Conservation (phyloP, 345 rosid genomes). For the Hibiscus syriacus region DNA sequence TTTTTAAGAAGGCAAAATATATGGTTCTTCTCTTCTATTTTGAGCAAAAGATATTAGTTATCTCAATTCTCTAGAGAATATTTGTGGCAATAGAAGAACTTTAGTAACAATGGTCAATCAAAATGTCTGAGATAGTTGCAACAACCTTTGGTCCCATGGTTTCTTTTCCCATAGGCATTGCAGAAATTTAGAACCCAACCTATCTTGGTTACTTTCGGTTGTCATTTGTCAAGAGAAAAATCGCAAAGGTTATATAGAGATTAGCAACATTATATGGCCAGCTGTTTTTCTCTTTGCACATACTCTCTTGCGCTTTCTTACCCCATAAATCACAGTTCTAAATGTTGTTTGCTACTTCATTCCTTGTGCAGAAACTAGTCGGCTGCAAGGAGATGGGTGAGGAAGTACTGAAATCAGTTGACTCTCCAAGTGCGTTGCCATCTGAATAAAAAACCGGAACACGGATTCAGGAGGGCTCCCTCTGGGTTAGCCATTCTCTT, state of each 20-base stretch:
- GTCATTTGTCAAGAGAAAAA: too few relatives aligned
- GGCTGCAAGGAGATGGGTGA: conserved; percentile 96
- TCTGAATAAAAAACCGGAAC: conserved; percentile 9
- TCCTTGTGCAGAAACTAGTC: conserved; percentile 58
- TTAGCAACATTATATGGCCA: neutral
- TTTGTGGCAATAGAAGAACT: neutral
- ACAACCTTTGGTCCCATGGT: neutral
- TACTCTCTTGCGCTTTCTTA: neutral
- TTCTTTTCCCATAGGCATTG: neutral
- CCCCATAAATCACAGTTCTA: neutral
- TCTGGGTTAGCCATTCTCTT: neutral
- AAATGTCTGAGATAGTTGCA: neutral
- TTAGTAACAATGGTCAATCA: neutral
- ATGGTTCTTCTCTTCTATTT: neutral
- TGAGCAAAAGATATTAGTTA: neutral
- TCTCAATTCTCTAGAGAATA: neutral
- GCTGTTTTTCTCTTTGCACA: neutral
- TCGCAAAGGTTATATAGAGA: too few relatives aligned
- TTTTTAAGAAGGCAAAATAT: neutral
- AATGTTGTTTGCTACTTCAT: neutral
- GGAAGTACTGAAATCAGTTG: conserved; percentile 69
- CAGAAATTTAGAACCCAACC: neutral
- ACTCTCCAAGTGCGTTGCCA: conserved; percentile 42
- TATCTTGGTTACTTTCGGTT: neutral
- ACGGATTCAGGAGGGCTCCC: neutral